A percentile compares a stretch with the other conserved stretches of the same genome.
phyloP scores from a whole-genome alignment of 257 asterid species.

The Solanum sejunctum region DNA sequence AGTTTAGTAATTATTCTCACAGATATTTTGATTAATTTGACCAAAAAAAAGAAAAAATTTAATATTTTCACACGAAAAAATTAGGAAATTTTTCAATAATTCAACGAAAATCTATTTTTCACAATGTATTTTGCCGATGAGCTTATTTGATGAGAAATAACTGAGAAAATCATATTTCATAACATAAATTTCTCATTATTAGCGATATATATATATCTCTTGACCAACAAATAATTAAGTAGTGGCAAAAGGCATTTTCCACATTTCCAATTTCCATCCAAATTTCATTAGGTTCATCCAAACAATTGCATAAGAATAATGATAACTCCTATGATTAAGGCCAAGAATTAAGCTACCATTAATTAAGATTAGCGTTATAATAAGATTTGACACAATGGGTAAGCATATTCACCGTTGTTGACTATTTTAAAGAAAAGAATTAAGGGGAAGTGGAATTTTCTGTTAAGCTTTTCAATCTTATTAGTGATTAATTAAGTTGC shows the following conservation, averaged over 20 bases:
- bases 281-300: not conserved
- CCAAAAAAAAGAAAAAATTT: not conserved
- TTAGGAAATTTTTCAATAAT: not conserved
- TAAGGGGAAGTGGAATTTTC: slow-evolving; percentile 4
- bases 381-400: not conserved
- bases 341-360: not conserved
- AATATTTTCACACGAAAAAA: not conserved
- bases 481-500: slow-evolving; percentile 12
- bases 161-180: not conserved
- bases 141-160: not conserved
- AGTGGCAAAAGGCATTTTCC: not conserved
- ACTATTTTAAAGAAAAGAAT: not conserved
- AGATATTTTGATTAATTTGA: not conserved
- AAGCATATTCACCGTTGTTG: slow-evolving; percentile 11
- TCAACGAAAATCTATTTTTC: not conserved
- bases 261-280: slow-evolving; percentile 1
- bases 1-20: not conserved
- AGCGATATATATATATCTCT: not conserved
- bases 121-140: not conserved
- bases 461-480: slow-evolving; percentile 4
- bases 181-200: not conserved
- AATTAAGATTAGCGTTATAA: not conserved
- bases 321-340: not conserved
- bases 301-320: not conserved
- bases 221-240: not conserved